These are phyloP conservation scores for Eucalyptus globulus DNA, from an alignment of 345 rosid species.

Conservation along the genomic window DNA sequence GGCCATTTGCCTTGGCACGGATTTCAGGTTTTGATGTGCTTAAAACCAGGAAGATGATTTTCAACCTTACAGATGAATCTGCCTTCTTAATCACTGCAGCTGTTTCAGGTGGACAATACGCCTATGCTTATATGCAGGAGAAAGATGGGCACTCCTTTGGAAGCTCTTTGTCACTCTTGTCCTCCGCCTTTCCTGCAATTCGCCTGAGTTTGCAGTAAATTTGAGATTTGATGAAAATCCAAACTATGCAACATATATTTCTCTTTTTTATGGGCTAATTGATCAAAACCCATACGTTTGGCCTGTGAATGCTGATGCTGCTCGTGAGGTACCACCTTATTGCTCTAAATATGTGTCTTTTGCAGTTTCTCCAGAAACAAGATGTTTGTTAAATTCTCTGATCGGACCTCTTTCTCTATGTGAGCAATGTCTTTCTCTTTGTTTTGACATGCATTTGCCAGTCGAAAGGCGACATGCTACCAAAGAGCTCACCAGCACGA, in stretches of 20 bases:
- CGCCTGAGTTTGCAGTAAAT: not conserved
- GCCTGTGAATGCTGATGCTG: not conserved
- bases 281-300: not conserved
- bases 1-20: not conserved
- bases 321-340: not conserved
- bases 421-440: not conserved
- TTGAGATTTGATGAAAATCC: not conserved
- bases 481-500: not conserved
- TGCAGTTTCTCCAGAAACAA: not conserved
- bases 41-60: not conserved
- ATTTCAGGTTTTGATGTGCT: not conserved
- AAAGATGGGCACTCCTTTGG: not conserved
- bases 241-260: not conserved
- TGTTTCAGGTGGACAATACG: not conserved
- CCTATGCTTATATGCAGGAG: not conserved
- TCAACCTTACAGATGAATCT: not conserved
- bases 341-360: not conserved
- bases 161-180: not conserved
- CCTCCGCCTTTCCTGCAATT: not conserved
- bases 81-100: not conserved
- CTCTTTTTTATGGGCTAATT: not conserved
- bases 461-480: not conserved
- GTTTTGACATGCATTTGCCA: not conserved
- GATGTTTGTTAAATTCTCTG: not conserved
- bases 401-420: not conserved